phyloP scores from a whole-genome alignment of 2,329 filamentous ascomycete genomes.

The Cladosporium sp. region DNA sequence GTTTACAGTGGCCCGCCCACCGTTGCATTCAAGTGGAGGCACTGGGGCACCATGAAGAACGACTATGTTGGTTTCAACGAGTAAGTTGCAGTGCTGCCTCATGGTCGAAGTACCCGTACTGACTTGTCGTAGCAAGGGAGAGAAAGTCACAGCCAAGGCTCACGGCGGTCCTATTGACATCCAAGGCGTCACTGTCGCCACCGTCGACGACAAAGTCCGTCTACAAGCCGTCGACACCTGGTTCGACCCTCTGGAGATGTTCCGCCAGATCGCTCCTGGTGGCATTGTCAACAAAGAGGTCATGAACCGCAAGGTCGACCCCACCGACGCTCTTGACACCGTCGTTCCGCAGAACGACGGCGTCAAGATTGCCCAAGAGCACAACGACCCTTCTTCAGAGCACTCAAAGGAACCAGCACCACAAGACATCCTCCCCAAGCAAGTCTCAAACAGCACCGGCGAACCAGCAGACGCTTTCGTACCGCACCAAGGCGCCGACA shows the following conservation, averaged over 20 bases:
- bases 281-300: slow-evolving; percentile 50
- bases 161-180: slow-evolving; percentile 63
- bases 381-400: slow-evolving; percentile 21
- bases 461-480: slow-evolving; percentile 26
- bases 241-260: slow-evolving; percentile 68
- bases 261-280: slow-evolving; percentile 60
- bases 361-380: slow-evolving; percentile 27
- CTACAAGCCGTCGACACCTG: slow-evolving; percentile 62
- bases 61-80: slow-evolving; percentile 66
- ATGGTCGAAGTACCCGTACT: slow-evolving; percentile 15
- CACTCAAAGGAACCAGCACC: slow-evolving; percentile 20
- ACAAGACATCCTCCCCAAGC: slow-evolving; percentile 23
- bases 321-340: slow-evolving; percentile 28
- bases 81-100: slow-evolving; percentile 44
- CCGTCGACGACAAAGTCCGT: slow-evolving; percentile 61
- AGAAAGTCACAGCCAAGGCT: slow-evolving; percentile 63
- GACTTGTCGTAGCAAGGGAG: slow-evolving; percentile 52
- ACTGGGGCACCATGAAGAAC: slow-evolving; percentile 67
- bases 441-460: slow-evolving; percentile 28
- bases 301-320: slow-evolving; percentile 39
- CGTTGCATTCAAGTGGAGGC: slow-evolving; percentile 65
- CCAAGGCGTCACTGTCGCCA: slow-evolving; percentile 62
- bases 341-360: slow-evolving; percentile 24
- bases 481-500: slow-evolving; percentile 25
- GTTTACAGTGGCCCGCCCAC: slow-evolving; percentile 65